Percentiles rank a stretch among this genome's conserved stretches.
Evolutionary conservation across 1,284 basidiomycete genomes (phyloP).

Genomic region (Polyporus tsugae): DNA sequence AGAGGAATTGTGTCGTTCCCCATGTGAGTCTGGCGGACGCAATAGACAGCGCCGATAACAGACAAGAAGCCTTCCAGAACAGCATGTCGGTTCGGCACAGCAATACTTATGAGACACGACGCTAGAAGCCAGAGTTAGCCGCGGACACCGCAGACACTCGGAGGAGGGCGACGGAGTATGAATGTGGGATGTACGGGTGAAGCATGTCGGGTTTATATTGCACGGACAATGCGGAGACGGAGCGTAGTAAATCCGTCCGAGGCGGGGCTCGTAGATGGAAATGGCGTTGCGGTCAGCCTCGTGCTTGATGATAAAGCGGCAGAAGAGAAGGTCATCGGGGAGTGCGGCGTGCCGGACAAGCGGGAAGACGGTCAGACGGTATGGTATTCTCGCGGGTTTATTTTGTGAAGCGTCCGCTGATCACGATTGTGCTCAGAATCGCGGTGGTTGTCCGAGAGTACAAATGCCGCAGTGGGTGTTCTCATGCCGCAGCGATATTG

Average conservation of each 20-base stretch:
- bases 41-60: constrained; percentile 31
- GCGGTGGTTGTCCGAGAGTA: constrained; percentile 5
- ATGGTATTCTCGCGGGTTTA: constrained; percentile 8
- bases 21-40: constrained; percentile 39
- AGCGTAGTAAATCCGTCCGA: constrained; percentile 25
- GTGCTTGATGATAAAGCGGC: constrained; percentile 12
- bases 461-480: background rate
- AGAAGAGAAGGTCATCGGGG: constrained; percentile 14
- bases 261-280: constrained; percentile 22
- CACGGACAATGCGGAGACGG: background rate
- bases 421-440: background rate
- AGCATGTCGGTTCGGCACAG: constrained; percentile 27
- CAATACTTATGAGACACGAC: constrained; percentile 16
- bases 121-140: constrained; percentile 20
- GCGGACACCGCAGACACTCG: constrained; percentile 4
- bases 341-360: background rate
- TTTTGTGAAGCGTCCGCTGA: constrained; percentile 21
- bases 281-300: constrained; percentile 19
- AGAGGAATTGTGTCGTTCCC: constrained; percentile 51
- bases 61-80: constrained; percentile 27
- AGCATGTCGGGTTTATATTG: constrained; percentile 18
- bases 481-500: background rate
- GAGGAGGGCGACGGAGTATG: background rate
- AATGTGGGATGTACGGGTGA: background rate
- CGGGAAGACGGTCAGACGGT: constrained; percentile 13